phyloP scores from a whole-genome alignment of 495 filamentous ascomycete genomes.

The Zalerion maritima region DNA sequence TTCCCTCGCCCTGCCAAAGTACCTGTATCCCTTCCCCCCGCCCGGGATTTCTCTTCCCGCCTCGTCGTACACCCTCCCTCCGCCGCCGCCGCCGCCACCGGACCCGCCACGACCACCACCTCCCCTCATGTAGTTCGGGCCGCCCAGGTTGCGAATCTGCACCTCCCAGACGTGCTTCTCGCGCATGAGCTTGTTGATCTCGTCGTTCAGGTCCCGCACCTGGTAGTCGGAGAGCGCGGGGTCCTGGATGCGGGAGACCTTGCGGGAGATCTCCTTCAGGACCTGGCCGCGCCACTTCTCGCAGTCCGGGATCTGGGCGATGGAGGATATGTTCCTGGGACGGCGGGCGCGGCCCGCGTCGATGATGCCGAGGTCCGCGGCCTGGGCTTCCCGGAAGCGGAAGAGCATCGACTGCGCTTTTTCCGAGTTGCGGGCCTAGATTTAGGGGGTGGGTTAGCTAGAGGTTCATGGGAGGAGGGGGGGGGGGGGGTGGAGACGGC shows the following conservation, averaged over 20 bases:
- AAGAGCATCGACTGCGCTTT: conserved; percentile 99
- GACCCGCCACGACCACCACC: conserved; percentile 66
- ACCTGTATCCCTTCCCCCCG: conserved; percentile 77
- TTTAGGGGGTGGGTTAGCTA: conserved; percentile 4
- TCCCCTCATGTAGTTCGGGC: conserved; percentile 96
- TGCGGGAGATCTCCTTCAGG: conserved; percentile 91
- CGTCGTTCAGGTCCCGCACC: conserved; percentile 95
- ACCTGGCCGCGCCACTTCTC: conserved; percentile 99
- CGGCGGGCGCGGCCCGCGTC: conserved; percentile 81
- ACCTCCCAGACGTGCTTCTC: conserved; percentile 99
- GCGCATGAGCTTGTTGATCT: conserved; percentile 97
- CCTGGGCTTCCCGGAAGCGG: conserved; percentile 96
- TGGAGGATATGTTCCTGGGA: conserved; percentile 74
- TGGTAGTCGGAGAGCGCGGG: conserved; percentile 79
- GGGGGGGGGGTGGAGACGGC: neutral
- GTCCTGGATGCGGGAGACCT: conserved; percentile 92
- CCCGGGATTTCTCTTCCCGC: conserved; percentile 83
- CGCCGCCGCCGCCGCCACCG: conserved; percentile 60
- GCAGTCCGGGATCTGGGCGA: conserved; percentile 70
- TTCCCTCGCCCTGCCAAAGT: conserved; percentile 84
- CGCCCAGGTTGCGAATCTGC: conserved; percentile 84
- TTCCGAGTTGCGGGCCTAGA: conserved; percentile 64
- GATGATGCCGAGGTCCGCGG: conserved; percentile 89
- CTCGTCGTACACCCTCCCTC: conserved; percentile 79
- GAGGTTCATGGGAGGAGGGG: neutral